Percentiles rank a stretch among this genome's conserved stretches.
Evolutionary conservation across 2,329 filamentous ascomycete genomes (phyloP).

Genomic region (Coniochaeta sp.): DNA sequence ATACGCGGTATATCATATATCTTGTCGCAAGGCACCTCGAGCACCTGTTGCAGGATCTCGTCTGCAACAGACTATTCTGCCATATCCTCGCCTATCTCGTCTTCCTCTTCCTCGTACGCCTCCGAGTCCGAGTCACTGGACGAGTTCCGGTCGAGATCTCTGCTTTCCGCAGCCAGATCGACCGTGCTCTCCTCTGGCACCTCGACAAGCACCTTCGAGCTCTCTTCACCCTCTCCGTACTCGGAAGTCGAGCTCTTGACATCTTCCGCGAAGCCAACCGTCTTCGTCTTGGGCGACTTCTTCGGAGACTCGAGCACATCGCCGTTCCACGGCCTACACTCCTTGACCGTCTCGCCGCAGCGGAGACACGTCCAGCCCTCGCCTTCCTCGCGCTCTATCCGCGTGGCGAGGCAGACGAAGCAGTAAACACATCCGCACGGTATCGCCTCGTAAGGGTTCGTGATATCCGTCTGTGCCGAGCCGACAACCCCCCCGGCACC

Average conservation of each 20-base stretch:
- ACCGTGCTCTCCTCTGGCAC: slow-evolving; percentile 8
- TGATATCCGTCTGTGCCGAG: slow-evolving; percentile 85
- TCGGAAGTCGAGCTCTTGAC: slow-evolving; percentile 25
- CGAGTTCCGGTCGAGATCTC: neutral
- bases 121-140: slow-evolving; percentile 16
- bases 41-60: too few relatives aligned
- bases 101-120: slow-evolving; percentile 21
- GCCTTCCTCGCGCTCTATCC: slow-evolving; percentile 85
- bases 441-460: slow-evolving; percentile 88
- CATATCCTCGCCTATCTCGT: slow-evolving; percentile 17
- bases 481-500: slow-evolving; percentile 73
- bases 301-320: slow-evolving; percentile 63
- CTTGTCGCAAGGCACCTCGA: too few relatives aligned
- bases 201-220: slow-evolving; percentile 7
- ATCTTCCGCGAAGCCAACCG: slow-evolving; percentile 56
- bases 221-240: slow-evolving; percentile 9
- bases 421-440: slow-evolving; percentile 92
- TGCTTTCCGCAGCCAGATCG: slow-evolving; percentile 7
- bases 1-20: too few relatives aligned
- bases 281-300: slow-evolving; percentile 39
- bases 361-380: slow-evolving; percentile 89
- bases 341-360: slow-evolving; percentile 75
- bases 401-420: slow-evolving; percentile 87
- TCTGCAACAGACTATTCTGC: slow-evolving; percentile 3
- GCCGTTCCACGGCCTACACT: slow-evolving; percentile 86